These are phyloP conservation scores for Lactifluus echinatus DNA, from an alignment of 768 basidiomycete genomes.

Conservation along the genomic window DNA sequence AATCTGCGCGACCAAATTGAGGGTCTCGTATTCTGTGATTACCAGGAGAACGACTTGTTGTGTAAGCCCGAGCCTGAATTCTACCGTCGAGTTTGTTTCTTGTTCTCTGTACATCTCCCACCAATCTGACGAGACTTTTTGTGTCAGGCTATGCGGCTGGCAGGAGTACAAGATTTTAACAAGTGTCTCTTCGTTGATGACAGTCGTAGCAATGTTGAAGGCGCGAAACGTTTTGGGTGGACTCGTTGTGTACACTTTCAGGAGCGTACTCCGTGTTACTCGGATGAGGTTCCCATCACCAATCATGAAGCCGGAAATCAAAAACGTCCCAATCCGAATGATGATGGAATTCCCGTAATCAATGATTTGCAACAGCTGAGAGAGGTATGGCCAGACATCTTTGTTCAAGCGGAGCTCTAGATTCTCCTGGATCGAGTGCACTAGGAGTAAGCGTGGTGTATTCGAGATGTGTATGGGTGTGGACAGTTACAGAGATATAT, in stretches of 20 bases:
- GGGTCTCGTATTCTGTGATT: constrained; percentile 75
- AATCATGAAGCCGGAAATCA: constrained; percentile 37
- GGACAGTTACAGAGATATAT: constrained; percentile 2
- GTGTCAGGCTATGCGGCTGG: constrained; percentile 56
- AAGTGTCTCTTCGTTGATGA: constrained; percentile 80
- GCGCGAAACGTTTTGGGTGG: constrained; percentile 62
- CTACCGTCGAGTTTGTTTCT: constrained; percentile 45
- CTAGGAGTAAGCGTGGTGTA: neutral
- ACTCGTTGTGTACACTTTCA: constrained; percentile 67
- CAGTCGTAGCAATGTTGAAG: constrained; percentile 57
- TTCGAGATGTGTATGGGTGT: neutral
- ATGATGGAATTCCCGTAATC: constrained; percentile 45
- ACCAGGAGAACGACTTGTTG: constrained; percentile 50
- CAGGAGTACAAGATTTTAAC: constrained; percentile 51
- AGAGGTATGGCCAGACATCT: constrained; percentile 66
- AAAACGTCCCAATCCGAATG: constrained; percentile 29
- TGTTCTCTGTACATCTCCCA: neutral
- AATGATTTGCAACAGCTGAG: constrained; percentile 57
- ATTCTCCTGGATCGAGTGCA: neutral
- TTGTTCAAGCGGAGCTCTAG: constrained; percentile 31
- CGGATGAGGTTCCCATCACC: constrained; percentile 52
- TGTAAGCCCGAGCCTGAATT: constrained; percentile 78
- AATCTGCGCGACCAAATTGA: constrained; percentile 62
- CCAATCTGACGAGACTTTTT: neutral
- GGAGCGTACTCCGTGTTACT: constrained; percentile 55